Evolutionary conservation across 495 filamentous ascomycete genomes (phyloP), one percentile per base, ranked within the genome.

Genomic region (Trichodelitschia bisporula): DNA sequence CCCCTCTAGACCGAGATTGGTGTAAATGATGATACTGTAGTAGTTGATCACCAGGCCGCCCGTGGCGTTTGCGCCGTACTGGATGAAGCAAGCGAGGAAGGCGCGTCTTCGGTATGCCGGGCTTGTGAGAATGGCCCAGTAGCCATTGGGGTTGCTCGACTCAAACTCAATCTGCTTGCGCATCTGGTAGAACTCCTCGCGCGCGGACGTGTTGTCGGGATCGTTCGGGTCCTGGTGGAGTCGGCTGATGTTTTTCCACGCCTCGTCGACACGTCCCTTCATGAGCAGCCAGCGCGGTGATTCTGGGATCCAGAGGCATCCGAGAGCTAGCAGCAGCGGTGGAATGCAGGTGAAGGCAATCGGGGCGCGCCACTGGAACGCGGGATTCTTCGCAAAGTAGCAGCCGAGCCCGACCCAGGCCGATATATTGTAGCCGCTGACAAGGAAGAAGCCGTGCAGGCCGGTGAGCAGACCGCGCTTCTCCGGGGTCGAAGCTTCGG

Each of bases 211-310:
- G 17, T 39, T 37, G n/a, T 36, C 37, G 4, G 40, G 40, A 35
- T 43, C 40, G 3, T 15, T 26, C 17, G 34, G 34, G 26, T 28
- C 34, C 11, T 25, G 26, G 26, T 43, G 41, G 9, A 44, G 21
- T 3, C 31, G 25, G 13, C 23, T 31, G 11, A 31, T 33, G 1
- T 30, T 31, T 9, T 28, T 35, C 39, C 35, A 36, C 2, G 41
- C 41, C 25, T 41, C 32, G 20, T 41, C 36, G 2, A 31, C 29
- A 4, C 39, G 39, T 12, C 35, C 35, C 34, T 37, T 15, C 26
- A 11, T 19, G 8, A 40, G 30, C 6, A 69, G 56, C 66, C 64
- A 70, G 9, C 66, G 55, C n/a, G 66, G 66, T 2, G 59, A 64
- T 33, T 69, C 63, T 5, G 52, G 49, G 25, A 63, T 50, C 40